These are phyloP conservation scores for Cutaneotrichosporon cyanovorans DNA, from an alignment of 1,284 basidiomycete genomes.

Conservation along the genomic window DNA sequence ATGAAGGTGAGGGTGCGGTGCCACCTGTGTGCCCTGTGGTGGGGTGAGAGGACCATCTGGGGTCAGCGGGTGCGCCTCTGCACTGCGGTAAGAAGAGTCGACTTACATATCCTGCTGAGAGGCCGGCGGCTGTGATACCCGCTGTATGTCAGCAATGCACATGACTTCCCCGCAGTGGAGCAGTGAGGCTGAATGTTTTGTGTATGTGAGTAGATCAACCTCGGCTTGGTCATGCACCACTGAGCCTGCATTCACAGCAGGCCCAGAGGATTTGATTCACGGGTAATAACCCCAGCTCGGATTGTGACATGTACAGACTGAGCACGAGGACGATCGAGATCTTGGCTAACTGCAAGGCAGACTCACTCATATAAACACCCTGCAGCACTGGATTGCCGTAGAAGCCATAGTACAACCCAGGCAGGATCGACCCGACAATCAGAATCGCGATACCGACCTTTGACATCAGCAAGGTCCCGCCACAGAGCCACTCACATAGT, in stretches of 20 bases:
- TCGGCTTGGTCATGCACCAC: no score
- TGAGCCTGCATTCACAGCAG: no score
- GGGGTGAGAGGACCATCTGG: constrained; percentile 67
- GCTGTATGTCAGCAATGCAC: constrained; percentile 7
- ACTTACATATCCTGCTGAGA: constrained; percentile 29
- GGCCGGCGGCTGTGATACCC: constrained; percentile 24
- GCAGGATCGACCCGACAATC: constrained; percentile 71
- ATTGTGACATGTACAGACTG: neutral
- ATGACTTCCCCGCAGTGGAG: no score
- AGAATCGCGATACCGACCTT: constrained; percentile 53
- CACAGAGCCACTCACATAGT: constrained; percentile 40
- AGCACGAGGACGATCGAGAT: constrained; percentile 3
- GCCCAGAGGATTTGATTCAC: no score
- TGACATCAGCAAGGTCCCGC: neutral
- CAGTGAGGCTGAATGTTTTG: no score
- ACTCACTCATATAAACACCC: constrained; percentile 34
- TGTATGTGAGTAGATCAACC: no score
- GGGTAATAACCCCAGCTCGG: no score
- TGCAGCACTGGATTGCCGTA: constrained; percentile 39
- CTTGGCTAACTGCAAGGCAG: neutral
- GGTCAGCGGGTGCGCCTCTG: neutral
- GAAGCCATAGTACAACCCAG: constrained; percentile 50
- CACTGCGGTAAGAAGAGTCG: no score
- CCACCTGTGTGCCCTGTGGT: constrained; percentile 66
- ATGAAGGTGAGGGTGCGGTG: constrained; percentile 75